Evolutionary conservation across 2,329 filamentous ascomycete species (phyloP).

Genomic region (Diaporthe helianthi): DNA sequence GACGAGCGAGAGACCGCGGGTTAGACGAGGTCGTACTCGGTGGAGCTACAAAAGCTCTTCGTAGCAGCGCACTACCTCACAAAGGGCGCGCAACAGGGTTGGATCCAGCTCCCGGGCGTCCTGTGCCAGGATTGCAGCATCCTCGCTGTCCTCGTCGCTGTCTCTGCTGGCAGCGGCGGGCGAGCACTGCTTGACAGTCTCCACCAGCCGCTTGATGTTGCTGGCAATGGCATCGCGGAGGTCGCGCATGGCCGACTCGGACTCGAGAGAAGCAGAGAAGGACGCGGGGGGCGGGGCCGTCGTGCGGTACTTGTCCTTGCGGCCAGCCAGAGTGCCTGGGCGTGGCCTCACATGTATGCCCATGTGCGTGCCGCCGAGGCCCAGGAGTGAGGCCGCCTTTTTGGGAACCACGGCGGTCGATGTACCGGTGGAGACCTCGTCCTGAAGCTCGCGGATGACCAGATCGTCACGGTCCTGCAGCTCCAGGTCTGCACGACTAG

Average conservation of each 20-base stretch:
- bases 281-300: slow-evolving; percentile 7
- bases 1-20: background rate
- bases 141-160: slow-evolving; percentile 26
- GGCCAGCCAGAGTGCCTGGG: slow-evolving; percentile 27
- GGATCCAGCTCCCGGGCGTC: slow-evolving; percentile 43
- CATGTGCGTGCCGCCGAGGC: slow-evolving; percentile 46
- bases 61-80: slow-evolving; percentile 50
- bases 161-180: slow-evolving; percentile 12
- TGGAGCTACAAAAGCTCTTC: slow-evolving; percentile 43
- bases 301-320: slow-evolving; percentile 36
- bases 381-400: slow-evolving; percentile 60
- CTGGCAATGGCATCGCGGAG: slow-evolving; percentile 57
- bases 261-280: slow-evolving; percentile 22
- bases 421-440: slow-evolving; percentile 38
- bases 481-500: slow-evolving; percentile 34
- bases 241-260: slow-evolving; percentile 49
- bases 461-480: slow-evolving; percentile 32
- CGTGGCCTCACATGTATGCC: slow-evolving; percentile 33
- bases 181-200: slow-evolving; percentile 49
- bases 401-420: slow-evolving; percentile 49
- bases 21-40: no score
- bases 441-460: slow-evolving; percentile 27
- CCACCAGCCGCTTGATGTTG: slow-evolving; percentile 59
- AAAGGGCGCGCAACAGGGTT: slow-evolving; percentile 49
- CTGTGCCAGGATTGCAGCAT: slow-evolving; percentile 23